Percentiles rank a stretch among this genome's conserved stretches.
phyloP scores from a whole-genome alignment of 106 monocot species.

The Phalaenopsis equestris region DNA sequence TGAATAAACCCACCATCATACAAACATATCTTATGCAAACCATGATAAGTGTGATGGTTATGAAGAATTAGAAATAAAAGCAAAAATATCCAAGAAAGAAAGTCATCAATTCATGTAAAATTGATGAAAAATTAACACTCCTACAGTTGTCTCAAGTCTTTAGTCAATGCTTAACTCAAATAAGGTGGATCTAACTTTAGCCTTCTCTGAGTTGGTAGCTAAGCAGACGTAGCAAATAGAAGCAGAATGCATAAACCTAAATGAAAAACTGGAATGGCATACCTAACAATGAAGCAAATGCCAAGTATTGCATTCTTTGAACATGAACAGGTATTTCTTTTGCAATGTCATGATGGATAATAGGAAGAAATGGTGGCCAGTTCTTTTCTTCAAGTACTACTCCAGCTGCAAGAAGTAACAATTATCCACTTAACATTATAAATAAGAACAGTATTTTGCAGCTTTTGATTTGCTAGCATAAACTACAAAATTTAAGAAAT shows the following conservation, averaged over 20 bases:
- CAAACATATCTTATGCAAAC: not conserved
- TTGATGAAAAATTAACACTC: not conserved
- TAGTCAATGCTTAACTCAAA: not conserved
- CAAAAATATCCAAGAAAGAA: not conserved
- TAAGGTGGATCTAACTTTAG: not conserved
- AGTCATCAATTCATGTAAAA: not conserved
- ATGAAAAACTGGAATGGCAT: slow-evolving; percentile 4
- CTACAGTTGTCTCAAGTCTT: not conserved
- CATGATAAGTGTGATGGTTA: not conserved
- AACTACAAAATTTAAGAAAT: not conserved
- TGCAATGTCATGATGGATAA: slow-evolving; percentile 86
- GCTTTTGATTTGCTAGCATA: not conserved
- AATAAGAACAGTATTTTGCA: not conserved
- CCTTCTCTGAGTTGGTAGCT: not conserved
- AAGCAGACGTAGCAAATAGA: not conserved
- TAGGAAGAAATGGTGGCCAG: slow-evolving; percentile 88
- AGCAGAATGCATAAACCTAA: not conserved
- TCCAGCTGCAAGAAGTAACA: slow-evolving; percentile 48
- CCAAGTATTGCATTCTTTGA: slow-evolving; percentile 77
- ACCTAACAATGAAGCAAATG: slow-evolving; percentile 90
- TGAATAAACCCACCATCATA: slow-evolving; percentile 3
- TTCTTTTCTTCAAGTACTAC: slow-evolving; percentile 83
- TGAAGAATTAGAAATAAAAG: not conserved
- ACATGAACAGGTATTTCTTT: slow-evolving; percentile 87
- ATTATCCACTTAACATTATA: not conserved